Base-by-base conservation (phyloP, 345 rosid genomes). In the Sapria himalayana region DNA sequence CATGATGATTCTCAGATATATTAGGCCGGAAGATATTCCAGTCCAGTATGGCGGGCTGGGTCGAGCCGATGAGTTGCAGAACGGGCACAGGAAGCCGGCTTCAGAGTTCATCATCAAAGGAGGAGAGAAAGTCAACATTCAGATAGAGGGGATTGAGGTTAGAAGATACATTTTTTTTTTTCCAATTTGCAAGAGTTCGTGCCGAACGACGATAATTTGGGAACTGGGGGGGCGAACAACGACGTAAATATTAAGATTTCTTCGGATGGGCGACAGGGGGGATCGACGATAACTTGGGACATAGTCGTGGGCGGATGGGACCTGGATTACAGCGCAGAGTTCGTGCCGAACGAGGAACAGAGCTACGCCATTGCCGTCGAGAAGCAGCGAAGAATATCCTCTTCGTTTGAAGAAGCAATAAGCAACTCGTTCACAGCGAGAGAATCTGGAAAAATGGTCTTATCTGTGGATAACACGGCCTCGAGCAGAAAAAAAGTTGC, bases 301-400 rank as follows among this genome's bases (percentile, higher is more conserved):
- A 64, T 89, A 22, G 95, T 73, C 19, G 98, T 89, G 7, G 98
- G 98, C 20, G 98, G 93, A 16, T 89, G 98, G 98, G 98, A 89
- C 10, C 49, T 89, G 63, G 98, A 89, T 50, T 89, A 89, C 66
- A 82, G 79, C 5, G 93, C 92, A 18, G 98, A 89, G 63, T 89
- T 79, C 47, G 80, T 79, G 39, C 98, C 98, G 5, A 74, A 63
- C 12, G 81, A 75, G 0, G 72, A 69, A 43, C 81, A 60, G 13
- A 67, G 95, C 69, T 82, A 89, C 66, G 67, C 66, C 3, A 67
- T 89, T 0, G 92, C 85, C 0, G 93, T 89, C 0, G 93, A 82
- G 66, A 89, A 76, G 54, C 59, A 73, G 0, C 66, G 68, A 52
- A 79, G 68, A 51, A 44, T 82, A 45, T 45, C 49, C 22, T 52